phyloP scores from a whole-genome alignment of 495 filamentous ascomycete species.

The Talaromyces ruber region DNA sequence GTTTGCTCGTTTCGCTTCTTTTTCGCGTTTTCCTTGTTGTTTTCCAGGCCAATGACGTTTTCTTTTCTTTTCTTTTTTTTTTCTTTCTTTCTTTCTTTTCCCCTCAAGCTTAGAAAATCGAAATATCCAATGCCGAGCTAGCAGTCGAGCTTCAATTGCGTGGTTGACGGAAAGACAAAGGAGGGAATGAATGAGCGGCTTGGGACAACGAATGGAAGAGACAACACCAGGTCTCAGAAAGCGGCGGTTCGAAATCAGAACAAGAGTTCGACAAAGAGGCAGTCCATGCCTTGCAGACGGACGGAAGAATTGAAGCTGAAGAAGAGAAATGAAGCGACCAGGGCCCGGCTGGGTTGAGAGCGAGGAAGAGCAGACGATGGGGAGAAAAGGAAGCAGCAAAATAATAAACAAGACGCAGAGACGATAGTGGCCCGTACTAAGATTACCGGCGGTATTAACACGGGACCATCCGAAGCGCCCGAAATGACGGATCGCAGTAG shows the following conservation, averaged over 20 bases:
- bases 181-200: not conserved
- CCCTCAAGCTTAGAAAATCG: not conserved
- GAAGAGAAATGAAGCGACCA: not conserved
- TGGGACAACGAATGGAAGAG: conserved; percentile 6
- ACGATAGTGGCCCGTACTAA: not conserved
- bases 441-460: not conserved
- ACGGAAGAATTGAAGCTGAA: not conserved
- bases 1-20: not conserved
- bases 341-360: not conserved
- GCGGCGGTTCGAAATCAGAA: not conserved
- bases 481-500: not conserved
- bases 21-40: not conserved
- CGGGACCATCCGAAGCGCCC: conserved; percentile 1
- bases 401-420: not conserved
- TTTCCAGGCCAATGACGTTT: not conserved
- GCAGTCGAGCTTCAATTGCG: conserved; percentile 1
- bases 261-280: conserved; percentile 2
- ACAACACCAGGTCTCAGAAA: conserved; percentile 5
- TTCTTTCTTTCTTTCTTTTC: not conserved
- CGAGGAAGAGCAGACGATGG: not conserved
- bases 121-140: not conserved
- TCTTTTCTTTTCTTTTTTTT: not conserved
- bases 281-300: conserved; percentile 2
- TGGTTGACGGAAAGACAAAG: not conserved
- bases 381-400: not conserved